Base-by-base conservation (phyloP, 208 protist genomes). In the Zelonia costaricensis region DNA sequence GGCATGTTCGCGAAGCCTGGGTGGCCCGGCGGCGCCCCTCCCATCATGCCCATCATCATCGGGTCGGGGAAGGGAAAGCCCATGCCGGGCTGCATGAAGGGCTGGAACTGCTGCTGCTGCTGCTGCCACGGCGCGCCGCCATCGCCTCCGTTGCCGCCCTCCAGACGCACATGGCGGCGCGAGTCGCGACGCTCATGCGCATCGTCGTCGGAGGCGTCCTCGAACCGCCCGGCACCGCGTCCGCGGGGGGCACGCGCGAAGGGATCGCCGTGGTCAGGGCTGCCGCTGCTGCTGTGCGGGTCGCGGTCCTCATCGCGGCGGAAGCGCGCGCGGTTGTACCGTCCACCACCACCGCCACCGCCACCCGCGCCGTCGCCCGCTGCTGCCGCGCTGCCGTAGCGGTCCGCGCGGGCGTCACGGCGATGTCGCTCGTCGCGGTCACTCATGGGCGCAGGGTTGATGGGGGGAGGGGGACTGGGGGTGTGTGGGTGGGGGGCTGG, bases 251-350 rank as follows among this genome's bases (percentile, higher is more conserved):
- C 46, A 9, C 25, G 35, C 10, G 12, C 22, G 23, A 51, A 55
- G 9, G 36, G 46, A 51, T 57, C 46, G 18, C 25, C 1, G 38
- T 16, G n/a, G 9, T 30, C 43, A 30, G n/a, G n/a, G n/a, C n/a
- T n/a, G n/a, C n/a, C n/a, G n/a, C n/a, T n/a, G n/a, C n/a, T n/a
- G n/a, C n/a, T n/a, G n/a, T n/a, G n/a, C n/a, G 25, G 16, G 30
- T 54, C 46, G 30, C 25, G 6, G 22, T 40, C 62, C 20, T 60
- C 54, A 18, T 52, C 54, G 33, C 64, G 64, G 33, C 65, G 65
- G 39, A 64, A 60, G 40, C 60, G 39, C 9, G 65, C 65, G 18
- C 65, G 33, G 43, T 64, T 72, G 65, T 72, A 72, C 6, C 65
- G 65, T 16, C 55, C 55, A n/a, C 56, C 57, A 18, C 65, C 51